Percentiles rank a stretch among this genome's conserved stretches.
phyloP scores from a whole-genome alignment of 2,329 filamentous ascomycete genomes.

The Pseudogymnoascus sp. region DNA sequence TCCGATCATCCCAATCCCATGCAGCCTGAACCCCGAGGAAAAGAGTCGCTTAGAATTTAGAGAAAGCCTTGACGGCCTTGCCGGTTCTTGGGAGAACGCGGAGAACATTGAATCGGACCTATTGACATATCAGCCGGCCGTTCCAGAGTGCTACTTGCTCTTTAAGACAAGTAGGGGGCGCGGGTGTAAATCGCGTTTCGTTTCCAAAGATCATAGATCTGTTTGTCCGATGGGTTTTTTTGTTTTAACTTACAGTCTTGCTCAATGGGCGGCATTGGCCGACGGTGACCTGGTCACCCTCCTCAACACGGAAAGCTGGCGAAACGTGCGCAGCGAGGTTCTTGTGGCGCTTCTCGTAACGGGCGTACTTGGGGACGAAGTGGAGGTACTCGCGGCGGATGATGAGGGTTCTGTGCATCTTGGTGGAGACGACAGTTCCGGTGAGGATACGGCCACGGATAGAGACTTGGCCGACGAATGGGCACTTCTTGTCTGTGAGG shows the following conservation, averaged over 20 bases:
- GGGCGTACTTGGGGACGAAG: constrained; percentile 98
- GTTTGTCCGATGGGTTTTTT: constrained; percentile 8
- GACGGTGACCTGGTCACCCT: constrained; percentile 98
- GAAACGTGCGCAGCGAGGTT: constrained; percentile 99
- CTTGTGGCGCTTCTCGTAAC: constrained; percentile 99
- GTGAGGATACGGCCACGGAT: constrained; percentile 99
- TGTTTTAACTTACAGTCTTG: constrained; percentile 80
- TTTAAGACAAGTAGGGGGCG: constrained; percentile 8
- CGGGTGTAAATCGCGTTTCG: constrained; percentile 10
- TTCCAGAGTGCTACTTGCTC: constrained; percentile 3
- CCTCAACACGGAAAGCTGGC: constrained; percentile 99
- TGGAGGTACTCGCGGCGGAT: constrained; percentile 99
- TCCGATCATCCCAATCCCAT: constrained; percentile 27
- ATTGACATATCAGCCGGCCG: constrained; percentile 15
- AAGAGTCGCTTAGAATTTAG: constrained; percentile 75
- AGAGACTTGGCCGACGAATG: constrained; percentile 97
- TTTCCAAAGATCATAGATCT: constrained; percentile 9
- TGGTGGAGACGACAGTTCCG: constrained; percentile 97
- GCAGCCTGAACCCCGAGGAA: constrained; percentile 22
- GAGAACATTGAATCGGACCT: constrained; percentile 99
- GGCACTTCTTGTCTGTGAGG: constrained; percentile 96
- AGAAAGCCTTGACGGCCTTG: constrained; percentile 96
- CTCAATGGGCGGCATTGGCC: constrained; percentile 98
- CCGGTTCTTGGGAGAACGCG: constrained; percentile 95
- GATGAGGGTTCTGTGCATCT: constrained; percentile 99